These are phyloP conservation scores for Vitis hybrid DNA, from an alignment of 177 flowering plant genomes.

Conservation along the genomic window DNA sequence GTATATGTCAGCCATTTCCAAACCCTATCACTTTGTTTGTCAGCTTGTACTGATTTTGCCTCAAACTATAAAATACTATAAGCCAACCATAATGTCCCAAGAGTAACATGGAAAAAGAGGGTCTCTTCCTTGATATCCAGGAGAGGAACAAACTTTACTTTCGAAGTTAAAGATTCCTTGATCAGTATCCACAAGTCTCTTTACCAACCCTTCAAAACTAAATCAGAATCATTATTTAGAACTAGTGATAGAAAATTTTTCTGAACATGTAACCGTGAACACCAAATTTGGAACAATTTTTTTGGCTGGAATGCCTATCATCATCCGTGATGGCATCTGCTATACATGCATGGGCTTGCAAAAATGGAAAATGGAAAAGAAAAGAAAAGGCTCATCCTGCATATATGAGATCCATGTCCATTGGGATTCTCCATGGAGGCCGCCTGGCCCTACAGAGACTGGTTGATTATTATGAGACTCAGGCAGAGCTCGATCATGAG, in stretches of 20 bases:
- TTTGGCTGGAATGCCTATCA: constrained; percentile 7
- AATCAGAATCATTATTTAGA: too few relatives aligned
- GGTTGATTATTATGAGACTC: constrained; percentile 15
- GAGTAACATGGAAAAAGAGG: too few relatives aligned
- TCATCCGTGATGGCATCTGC: constrained; percentile 12
- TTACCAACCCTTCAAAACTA: too few relatives aligned
- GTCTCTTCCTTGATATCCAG: too few relatives aligned
- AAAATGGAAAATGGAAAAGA: not conserved
- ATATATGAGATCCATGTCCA: constrained; percentile 18
- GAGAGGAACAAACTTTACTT: too few relatives aligned
- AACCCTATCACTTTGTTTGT: too few relatives aligned
- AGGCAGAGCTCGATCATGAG: not conserved
- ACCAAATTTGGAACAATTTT: constrained; percentile 16
- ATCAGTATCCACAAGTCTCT: too few relatives aligned
- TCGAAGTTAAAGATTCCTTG: too few relatives aligned
- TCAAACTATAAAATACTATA: too few relatives aligned
- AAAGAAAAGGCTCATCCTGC: not conserved
- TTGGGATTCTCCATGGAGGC: constrained; percentile 35
- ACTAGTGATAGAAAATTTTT: not conserved
- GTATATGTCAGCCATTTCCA: too few relatives aligned
- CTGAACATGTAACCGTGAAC: not conserved
- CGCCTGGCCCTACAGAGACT: constrained; percentile 30
- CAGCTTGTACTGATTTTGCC: too few relatives aligned
- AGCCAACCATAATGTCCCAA: too few relatives aligned
- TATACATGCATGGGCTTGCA: constrained; percentile 10